Evolutionary conservation across 2,329 filamentous ascomycete species (phyloP).

Genomic region (Calycina herbarum): DNA sequence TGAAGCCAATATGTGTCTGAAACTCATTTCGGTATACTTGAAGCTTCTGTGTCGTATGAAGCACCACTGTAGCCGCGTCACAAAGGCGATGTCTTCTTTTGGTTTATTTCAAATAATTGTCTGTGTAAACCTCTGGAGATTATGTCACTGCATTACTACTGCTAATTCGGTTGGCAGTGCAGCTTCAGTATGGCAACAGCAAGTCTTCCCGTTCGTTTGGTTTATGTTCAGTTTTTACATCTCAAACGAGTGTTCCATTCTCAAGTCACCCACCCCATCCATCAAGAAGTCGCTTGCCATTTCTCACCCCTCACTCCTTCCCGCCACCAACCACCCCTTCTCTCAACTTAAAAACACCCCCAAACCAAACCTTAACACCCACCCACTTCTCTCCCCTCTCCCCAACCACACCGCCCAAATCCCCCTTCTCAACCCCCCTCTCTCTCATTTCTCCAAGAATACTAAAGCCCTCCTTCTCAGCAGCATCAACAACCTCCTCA

Average conservation of each 20-base stretch:
- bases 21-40: too few species aligned
- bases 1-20: background rate
- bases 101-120: too few species aligned
- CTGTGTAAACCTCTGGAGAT: too few species aligned
- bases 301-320: background rate
- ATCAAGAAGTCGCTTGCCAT: background rate
- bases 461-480: conserved; percentile 46
- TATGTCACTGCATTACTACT: too few species aligned
- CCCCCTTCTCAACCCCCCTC: conserved; percentile 48
- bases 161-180: too few species aligned
- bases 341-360: conserved; percentile 44
- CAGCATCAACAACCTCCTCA: conserved; percentile 51
- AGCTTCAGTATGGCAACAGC: too few species aligned
- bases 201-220: too few species aligned
- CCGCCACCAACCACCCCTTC: background rate
- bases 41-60: too few species aligned
- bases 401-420: conserved; percentile 48
- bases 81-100: too few species aligned
- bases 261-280: background rate
- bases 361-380: conserved; percentile 55
- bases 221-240: too few species aligned
- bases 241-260: background rate
- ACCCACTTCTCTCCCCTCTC: conserved; percentile 65
- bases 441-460: conserved; percentile 45
- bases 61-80: too few species aligned